Evolutionary conservation across 257 asterid genomes (phyloP).

Genomic region (Verbascum thapsus): DNA sequence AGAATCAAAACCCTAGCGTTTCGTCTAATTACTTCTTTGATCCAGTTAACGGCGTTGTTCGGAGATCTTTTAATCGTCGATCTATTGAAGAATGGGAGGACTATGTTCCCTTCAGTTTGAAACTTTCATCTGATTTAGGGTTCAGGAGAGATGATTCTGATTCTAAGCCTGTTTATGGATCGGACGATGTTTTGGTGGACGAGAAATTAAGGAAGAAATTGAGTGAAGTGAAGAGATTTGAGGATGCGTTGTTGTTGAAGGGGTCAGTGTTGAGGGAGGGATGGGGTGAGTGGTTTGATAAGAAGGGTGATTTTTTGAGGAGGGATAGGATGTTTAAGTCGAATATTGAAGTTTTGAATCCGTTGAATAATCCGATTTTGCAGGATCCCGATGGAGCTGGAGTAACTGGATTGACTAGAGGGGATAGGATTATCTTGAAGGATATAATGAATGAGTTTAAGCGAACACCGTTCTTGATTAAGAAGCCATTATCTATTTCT

Average conservation of each 20-base stretch:
- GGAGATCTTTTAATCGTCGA: conserved; percentile 70
- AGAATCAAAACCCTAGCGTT: conserved; percentile 37
- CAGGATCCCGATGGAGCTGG: conserved; percentile 94
- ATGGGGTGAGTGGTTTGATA: conserved; percentile 99
- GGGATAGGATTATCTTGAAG: conserved; percentile 73
- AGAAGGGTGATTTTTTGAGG: conserved; percentile 83
- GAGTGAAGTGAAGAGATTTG: conserved; percentile 55
- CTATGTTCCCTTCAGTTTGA: conserved; percentile 65
- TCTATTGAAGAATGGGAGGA: conserved; percentile 97
- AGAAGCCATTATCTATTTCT: conserved; percentile 60
- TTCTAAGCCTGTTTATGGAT: conserved; percentile 61
- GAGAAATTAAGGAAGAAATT: conserved; percentile 63
- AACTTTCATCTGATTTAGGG: conserved; percentile 59
- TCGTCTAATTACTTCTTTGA: conserved; percentile 69
- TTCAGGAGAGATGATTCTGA: conserved; percentile 43
- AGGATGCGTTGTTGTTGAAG: conserved; percentile 85
- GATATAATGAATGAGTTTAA: conserved; percentile 64
- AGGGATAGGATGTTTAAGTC: conserved; percentile 89
- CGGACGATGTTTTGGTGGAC: conserved; percentile 81
- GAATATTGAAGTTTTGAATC: conserved; percentile 74
- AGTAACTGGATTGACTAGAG: conserved; percentile 66
- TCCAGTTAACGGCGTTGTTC: conserved; percentile 59
- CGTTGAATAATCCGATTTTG: conserved; percentile 74
- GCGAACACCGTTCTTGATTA: conserved; percentile 57
- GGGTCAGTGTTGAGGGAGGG: conserved; percentile 90